A percentile compares a stretch with the other conserved stretches of the same genome.
These are phyloP conservation scores for Lodderomyces pseudojiufengensis DNA, from an alignment of 1,139 yeast species.

Conservation along the genomic window DNA sequence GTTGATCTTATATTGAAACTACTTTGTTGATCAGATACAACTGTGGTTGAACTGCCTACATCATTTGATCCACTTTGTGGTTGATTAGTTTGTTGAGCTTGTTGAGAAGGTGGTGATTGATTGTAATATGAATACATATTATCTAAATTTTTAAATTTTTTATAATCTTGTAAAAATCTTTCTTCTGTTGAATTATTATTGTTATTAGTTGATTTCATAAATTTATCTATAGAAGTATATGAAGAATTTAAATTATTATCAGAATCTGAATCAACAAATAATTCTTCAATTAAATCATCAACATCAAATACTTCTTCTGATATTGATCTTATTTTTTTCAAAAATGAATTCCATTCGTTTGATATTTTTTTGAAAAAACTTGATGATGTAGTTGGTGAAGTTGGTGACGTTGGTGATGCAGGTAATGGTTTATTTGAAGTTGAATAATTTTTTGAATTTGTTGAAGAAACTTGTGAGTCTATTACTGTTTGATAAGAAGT, in stretches of 20 bases:
- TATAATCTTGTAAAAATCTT: conserved; percentile 31
- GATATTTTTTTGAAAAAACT: conserved; percentile 32
- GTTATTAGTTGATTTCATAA: conserved; percentile 20
- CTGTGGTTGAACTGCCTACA: conserved; percentile 4
- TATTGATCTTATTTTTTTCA: conserved; percentile 31
- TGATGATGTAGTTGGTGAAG: conserved; percentile 3
- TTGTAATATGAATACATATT: conserved; percentile 24
- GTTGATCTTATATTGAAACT: conserved; percentile 9
- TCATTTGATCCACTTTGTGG: conserved; percentile 4
- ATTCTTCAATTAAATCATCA: conserved; percentile 40
- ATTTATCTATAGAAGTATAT: conserved; percentile 19
- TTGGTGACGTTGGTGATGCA: conserved; percentile 2
- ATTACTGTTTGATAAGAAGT: neutral
- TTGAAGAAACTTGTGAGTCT: too few species aligned
- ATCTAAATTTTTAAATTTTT: conserved; percentile 34
- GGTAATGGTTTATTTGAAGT: conserved; percentile 2
- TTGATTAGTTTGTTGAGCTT: conserved; percentile 8
- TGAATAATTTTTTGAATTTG: neutral
- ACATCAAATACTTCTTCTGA: conserved; percentile 42
- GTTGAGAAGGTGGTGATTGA: conserved; percentile 9
- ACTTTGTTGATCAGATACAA: conserved; percentile 4
- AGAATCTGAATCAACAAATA: conserved; percentile 37
- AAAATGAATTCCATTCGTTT: conserved; percentile 31
- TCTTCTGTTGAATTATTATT: conserved; percentile 22
- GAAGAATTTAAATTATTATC: conserved; percentile 15